Evolutionary conservation across 164 flowering plant species (phyloP).

Genomic region (Akebia trifoliata): DNA sequence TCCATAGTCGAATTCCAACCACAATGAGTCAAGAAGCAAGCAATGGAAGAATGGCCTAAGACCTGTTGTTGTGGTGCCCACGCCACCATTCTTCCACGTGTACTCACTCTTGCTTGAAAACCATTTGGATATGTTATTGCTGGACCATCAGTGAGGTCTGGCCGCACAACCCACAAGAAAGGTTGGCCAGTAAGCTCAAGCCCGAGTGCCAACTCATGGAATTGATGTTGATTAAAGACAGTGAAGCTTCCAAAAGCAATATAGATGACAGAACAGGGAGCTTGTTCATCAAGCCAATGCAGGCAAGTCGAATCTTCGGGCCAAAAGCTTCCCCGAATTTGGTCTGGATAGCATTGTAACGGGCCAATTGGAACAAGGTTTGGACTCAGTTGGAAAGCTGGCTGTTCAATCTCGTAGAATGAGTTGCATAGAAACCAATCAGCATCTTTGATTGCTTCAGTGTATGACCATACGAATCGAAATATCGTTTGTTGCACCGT

Average conservation of each 20-base stretch:
- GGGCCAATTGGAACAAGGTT: conserved; percentile 26
- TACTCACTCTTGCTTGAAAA: conserved; percentile 22
- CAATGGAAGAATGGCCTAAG: conserved; percentile 41
- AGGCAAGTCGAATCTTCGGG: conserved; percentile 37
- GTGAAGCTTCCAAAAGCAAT: conserved; percentile 46
- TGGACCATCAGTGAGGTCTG: conserved; percentile 15
- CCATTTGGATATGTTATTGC: conserved; percentile 23
- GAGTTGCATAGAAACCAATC: too few species aligned
- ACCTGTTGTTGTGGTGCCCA: conserved; percentile 53
- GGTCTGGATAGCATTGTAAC: conserved; percentile 14
- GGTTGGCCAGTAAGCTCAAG: conserved; percentile 34
- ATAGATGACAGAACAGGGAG: conserved; percentile 34
- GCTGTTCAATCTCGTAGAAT: too few species aligned
- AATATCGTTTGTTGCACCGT: conserved; percentile 13
- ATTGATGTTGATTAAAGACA: conserved; percentile 20
- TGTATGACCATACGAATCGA: background rate
- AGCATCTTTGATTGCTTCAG: conserved; percentile 2
- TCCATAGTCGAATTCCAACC: conserved; percentile 65
- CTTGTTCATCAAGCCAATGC: conserved; percentile 36
- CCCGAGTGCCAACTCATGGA: conserved; percentile 45
- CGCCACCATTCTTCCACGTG: conserved; percentile 28
- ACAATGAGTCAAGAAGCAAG: conserved; percentile 51
- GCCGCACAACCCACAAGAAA: conserved; percentile 46
- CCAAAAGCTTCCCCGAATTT: conserved; percentile 26
- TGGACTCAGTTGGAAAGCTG: conserved; percentile 15